Conservation (phyloP, 495 filamentous ascomycete species). For the Terfezia boudieri region DNA sequence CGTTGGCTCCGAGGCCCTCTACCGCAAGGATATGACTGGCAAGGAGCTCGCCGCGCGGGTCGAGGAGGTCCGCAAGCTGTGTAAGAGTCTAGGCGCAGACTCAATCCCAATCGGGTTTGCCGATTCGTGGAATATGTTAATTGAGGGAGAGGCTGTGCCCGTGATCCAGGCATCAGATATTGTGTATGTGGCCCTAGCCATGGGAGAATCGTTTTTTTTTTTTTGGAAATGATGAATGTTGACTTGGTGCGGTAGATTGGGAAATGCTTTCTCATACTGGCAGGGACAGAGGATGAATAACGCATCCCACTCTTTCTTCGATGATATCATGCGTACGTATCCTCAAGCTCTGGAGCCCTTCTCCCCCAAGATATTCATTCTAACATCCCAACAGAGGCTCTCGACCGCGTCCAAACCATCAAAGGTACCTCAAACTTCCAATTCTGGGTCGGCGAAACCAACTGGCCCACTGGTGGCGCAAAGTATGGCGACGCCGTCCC, state of each 20-base stretch:
- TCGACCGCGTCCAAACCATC: constrained; percentile 41
- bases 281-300: constrained; percentile 41
- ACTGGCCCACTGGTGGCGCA: constrained; percentile 34
- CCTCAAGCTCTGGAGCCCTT: not conserved
- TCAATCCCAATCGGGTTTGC: constrained; percentile 39
- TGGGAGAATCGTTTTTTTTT: not conserved
- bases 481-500: constrained; percentile 43
- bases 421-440: constrained; percentile 34
- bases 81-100: constrained; percentile 26
- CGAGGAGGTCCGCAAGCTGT: constrained; percentile 32
- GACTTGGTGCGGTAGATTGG: constrained; percentile 23
- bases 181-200: constrained; percentile 24
- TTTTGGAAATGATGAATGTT: no score
- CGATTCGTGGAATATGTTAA: constrained; percentile 64
- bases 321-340: constrained; percentile 36
- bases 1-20: constrained; percentile 55
- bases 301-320: constrained; percentile 45
- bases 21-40: constrained; percentile 49
- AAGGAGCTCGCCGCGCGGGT: constrained; percentile 39
- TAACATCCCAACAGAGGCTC: constrained; percentile 26
- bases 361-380: not conserved
- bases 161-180: constrained; percentile 40
- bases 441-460: constrained; percentile 58
- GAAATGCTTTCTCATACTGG: constrained; percentile 76
- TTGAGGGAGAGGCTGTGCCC: constrained; percentile 49